These are phyloP conservation scores for Aspergillus fischeri DNA, from an alignment of 2,329 filamentous ascomycete species.

Conservation along the genomic window DNA sequence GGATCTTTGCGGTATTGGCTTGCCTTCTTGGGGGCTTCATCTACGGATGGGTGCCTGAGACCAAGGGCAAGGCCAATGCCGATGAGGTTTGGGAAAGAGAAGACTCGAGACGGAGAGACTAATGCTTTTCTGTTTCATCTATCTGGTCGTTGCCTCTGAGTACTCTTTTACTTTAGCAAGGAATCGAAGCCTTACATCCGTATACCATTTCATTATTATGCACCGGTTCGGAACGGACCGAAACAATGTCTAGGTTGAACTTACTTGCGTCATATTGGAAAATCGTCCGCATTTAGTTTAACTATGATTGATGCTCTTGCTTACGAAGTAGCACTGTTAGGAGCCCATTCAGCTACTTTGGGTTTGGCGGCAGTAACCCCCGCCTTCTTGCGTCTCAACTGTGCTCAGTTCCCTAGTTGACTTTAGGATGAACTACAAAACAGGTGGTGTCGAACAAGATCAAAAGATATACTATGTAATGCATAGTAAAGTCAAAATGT, in stretches of 20 bases:
- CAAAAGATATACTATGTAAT: background rate
- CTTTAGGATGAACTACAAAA: background rate
- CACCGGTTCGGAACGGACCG: background rate
- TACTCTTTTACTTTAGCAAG: background rate
- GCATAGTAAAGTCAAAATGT: background rate
- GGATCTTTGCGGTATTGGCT: constrained; percentile 79
- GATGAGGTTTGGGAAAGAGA: constrained; percentile 86
- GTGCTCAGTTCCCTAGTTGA: background rate
- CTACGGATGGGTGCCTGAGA: constrained; percentile 73
- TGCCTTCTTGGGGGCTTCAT: constrained; percentile 68
- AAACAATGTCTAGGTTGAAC: background rate
- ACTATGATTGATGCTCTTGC: background rate
- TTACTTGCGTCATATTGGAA: background rate
- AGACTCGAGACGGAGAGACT: constrained; percentile 31
- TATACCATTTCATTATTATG: background rate
- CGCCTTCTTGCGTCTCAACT: background rate
- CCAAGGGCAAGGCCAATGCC: constrained; percentile 73
- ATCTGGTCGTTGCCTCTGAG: background rate
- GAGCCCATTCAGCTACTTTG: background rate
- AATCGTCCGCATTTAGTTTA: background rate
- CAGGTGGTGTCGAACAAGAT: too few relatives aligned
- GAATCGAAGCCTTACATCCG: background rate
- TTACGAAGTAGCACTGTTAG: too few relatives aligned
- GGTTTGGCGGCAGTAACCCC: background rate
- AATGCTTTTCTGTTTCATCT: background rate